Base-by-base conservation (phyloP, 768 basidiomycete genomes). In the Hypsizygus marmoreus region DNA sequence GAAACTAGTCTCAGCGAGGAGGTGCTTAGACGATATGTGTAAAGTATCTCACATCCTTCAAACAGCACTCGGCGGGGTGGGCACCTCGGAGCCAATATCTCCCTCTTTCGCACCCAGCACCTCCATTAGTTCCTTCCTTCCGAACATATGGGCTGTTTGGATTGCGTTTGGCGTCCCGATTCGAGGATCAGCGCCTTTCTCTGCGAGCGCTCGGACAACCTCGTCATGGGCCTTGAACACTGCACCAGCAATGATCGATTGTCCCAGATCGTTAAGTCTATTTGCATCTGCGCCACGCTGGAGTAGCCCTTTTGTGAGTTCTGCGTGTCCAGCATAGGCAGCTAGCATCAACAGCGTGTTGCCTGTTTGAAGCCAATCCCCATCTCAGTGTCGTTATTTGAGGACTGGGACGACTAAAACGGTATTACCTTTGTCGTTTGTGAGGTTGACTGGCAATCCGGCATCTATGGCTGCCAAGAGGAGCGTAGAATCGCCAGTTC, bases 331-430 rank as follows among this genome's bases (percentile, higher is more conserved):
- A 16, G 80, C 73, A 58, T 91, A 91, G 2, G 88, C 78, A 3
- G 84, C 82, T 40, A 89, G 77, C 86, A 91, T 91, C 42, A 91
- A 68, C 5, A 91, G 69, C 4, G 86, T 87, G 60, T 91, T 90
- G 16, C 89, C 88, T 84, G 57, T 20, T 26, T 30, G 25, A 30
- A 6, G 14, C n/a, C n/a, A n/a, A 31, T 13, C 24, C 14, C 13
- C 24, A 31, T 31, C n/a, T 16, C 25, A 41, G 19, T 24, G 37
- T 35, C 22, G 44, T 49, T 33, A 26, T 41, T 30, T 55, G 14
- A 33, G 16, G n/a, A 12, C 13, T 14, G n/a, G 8, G 40, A 31
- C 25, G 31, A 42, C 20, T 29, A 10, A 44, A 20, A 49, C 13
- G 8, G 49, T 64, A 39, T 23, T 45, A 80, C 86, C 87, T 72